Evolutionary conservation across 768 basidiomycete species (phyloP).

Genomic region (Brasilioporus rufonigricans): DNA sequence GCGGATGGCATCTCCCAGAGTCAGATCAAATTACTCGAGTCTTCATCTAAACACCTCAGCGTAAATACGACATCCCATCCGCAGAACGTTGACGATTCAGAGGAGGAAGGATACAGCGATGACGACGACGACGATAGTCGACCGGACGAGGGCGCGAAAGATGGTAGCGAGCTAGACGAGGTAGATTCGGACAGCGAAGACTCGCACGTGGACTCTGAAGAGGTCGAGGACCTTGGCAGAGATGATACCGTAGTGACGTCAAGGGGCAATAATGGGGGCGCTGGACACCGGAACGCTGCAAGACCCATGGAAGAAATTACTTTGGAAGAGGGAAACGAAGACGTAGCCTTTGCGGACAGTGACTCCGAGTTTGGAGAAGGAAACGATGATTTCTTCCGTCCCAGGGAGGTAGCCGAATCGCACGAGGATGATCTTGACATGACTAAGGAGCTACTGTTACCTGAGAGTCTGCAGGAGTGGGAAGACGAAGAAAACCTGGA

Average conservation of each 20-base stretch:
- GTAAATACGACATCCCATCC: conserved; percentile 33
- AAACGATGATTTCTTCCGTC: conserved; percentile 69
- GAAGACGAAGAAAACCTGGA: conserved; percentile 83
- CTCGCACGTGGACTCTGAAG: background rate
- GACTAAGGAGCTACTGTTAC: conserved; percentile 58
- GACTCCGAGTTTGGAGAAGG: conserved; percentile 72
- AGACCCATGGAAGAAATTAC: conserved; percentile 39
- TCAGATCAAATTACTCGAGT: conserved; percentile 79
- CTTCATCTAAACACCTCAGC: conserved; percentile 70
- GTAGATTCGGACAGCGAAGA: conserved; percentile 2
- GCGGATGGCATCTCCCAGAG: conserved; percentile 80
- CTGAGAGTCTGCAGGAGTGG: conserved; percentile 67
- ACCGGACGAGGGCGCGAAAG: conserved; percentile 16
- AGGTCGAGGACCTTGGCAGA: conserved; percentile 1
- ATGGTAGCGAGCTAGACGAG: background rate
- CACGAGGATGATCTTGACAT: conserved; percentile 62
- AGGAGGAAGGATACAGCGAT: conserved; percentile 31
- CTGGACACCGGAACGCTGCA: conserved; percentile 40
- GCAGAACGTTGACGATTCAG: conserved; percentile 37
- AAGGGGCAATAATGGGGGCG: conserved; percentile 46
- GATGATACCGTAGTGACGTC: background rate
- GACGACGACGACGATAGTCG: conserved; percentile 15
- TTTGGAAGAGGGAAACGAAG: conserved; percentile 36
- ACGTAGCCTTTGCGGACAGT: conserved; percentile 71
- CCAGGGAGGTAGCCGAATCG: conserved; percentile 39